phyloP scores from a whole-genome alignment of 169 alveolate species.

The Plasmodium vivax region DNA sequence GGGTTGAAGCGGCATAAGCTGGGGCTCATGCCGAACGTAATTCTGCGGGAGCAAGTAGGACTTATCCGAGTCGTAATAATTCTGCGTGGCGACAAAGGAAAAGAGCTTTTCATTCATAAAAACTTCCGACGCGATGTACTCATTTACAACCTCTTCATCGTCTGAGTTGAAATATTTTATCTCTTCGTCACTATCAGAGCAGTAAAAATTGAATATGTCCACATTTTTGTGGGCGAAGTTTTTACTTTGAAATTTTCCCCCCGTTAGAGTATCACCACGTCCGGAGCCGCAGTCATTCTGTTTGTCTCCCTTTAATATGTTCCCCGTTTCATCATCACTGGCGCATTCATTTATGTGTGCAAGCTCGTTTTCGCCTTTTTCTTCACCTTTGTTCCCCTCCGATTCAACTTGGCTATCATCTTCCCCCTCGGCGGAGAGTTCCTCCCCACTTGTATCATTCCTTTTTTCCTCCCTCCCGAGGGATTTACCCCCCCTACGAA shows the following conservation, averaged over 20 bases:
- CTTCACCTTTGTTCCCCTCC: background rate
- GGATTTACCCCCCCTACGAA: background rate
- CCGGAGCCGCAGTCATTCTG: background rate
- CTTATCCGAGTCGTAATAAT: constrained; percentile 72
- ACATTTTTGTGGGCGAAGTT: constrained; percentile 1
- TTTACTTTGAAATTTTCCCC: background rate
- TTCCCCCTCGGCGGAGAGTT: background rate
- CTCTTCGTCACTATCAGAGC: constrained; percentile 70
- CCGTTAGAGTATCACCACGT: background rate
- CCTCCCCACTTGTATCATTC: background rate
- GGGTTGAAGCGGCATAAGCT: constrained; percentile 71
- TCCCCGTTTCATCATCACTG: background rate
- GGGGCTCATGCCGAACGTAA: constrained; percentile 71
- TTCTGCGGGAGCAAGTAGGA: constrained; percentile 66
- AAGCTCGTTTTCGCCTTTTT: background rate
- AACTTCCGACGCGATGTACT: constrained; percentile 46
- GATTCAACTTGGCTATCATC: background rate
- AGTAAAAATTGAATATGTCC: constrained; percentile 72
- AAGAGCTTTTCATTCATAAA: constrained; percentile 36
- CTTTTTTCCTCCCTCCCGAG: background rate
- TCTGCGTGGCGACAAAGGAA: constrained; percentile 69
- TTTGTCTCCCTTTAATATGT: background rate
- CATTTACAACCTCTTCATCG: constrained; percentile 60
- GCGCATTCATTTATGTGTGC: background rate
- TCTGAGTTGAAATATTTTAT: constrained; percentile 73